Conservation (phyloP, 1,284 basidiomycete genomes). For the Ganoderma boninense region DNA sequence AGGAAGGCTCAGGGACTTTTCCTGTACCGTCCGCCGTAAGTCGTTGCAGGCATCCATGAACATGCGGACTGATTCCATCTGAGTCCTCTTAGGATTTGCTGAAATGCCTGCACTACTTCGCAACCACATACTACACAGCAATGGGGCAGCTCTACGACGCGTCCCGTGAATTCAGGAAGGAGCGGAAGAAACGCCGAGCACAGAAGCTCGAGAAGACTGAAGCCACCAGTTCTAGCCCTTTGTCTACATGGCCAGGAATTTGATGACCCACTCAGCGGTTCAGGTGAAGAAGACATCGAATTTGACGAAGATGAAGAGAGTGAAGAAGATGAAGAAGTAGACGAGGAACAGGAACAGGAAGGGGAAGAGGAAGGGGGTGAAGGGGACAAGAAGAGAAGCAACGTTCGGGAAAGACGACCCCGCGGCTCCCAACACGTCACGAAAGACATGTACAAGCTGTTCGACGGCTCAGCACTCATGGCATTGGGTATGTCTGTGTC, state of each 20-base stretch:
- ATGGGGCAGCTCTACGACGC: constrained; percentile 64
- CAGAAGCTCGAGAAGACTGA: constrained; percentile 16
- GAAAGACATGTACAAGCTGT: constrained; percentile 76
- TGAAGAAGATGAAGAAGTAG: constrained; percentile 14
- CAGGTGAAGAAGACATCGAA: constrained; percentile 3
- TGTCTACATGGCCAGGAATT: background rate
- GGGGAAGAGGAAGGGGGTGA: constrained; percentile 15
- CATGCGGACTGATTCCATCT: background rate
- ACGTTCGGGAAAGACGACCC: constrained; percentile 20
- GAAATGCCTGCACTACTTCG: constrained; percentile 74
- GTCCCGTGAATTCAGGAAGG: constrained; percentile 53
- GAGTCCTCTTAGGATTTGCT: constrained; percentile 63
- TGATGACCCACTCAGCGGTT: background rate
- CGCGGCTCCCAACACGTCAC: constrained; percentile 24
- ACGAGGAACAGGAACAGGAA: no score
- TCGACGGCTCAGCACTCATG: constrained; percentile 77
- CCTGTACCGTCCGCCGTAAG: constrained; percentile 59
- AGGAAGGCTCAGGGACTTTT: constrained; percentile 19
- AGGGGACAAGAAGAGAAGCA: constrained; percentile 19
- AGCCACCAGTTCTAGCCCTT: background rate
- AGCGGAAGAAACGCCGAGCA: constrained; percentile 44
- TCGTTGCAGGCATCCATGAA: constrained; percentile 9
- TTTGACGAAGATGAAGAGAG: constrained; percentile 18
- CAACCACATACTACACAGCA: constrained; percentile 68
- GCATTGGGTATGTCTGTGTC: constrained; percentile 60